Evolutionary conservation across 73 alveolate species (phyloP).

Genomic region (Symbiodinium natans): DNA sequence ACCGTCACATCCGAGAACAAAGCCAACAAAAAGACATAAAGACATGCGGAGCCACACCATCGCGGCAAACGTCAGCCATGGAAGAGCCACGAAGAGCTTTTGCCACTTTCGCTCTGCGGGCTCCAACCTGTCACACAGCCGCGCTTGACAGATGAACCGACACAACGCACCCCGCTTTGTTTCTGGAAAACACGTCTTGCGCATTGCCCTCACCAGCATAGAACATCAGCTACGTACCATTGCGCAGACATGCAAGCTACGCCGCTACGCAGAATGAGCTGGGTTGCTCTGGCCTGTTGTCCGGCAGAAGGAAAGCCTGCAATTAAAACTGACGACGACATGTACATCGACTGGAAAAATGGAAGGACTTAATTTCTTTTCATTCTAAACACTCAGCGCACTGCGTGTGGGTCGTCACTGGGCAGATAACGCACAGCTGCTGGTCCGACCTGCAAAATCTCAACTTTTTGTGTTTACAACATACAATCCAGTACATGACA

Average conservation of each 20-base stretch:
- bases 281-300: neutral
- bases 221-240: too few species aligned
- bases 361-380: too few species aligned
- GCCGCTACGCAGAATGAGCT: too few species aligned
- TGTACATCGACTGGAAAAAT: too few species aligned
- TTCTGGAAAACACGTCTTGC: too few species aligned
- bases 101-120: conserved; percentile 76
- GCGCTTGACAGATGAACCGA: neutral
- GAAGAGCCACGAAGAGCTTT: conserved; percentile 58
- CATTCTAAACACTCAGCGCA: neutral
- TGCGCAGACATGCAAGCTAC: too few species aligned
- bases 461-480: neutral
- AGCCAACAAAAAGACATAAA: neutral
- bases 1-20: too few species aligned
- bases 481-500: neutral
- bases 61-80: conserved; percentile 58
- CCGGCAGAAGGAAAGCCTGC: neutral
- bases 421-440: conserved; percentile 69
- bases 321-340: too few species aligned
- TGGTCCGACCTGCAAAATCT: conserved; percentile 21
- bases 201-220: too few species aligned
- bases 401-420: conserved; percentile 35
- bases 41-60: conserved; percentile 18
- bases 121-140: conserved; percentile 33
- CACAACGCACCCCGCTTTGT: too few species aligned